Percentiles rank a stretch among this genome's conserved stretches.
These are phyloP conservation scores for Globisporangium camurandrum DNA, from an alignment of 352 stramenopile genomes.

Conservation along the genomic window DNA sequence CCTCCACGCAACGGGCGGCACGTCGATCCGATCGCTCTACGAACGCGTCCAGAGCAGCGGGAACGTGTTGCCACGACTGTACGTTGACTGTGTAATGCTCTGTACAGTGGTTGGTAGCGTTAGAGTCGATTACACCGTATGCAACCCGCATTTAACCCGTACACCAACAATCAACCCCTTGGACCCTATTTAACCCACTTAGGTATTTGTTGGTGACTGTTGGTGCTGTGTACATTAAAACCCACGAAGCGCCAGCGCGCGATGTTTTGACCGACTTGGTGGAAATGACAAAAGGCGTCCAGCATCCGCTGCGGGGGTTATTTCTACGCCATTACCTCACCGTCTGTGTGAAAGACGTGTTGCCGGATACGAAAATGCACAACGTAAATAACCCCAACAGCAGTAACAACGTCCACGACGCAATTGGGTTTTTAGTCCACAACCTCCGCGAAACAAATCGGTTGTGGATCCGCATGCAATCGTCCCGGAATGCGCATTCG, in stretches of 20 bases:
- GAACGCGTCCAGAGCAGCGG: conserved; percentile 93
- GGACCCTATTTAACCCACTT: neutral
- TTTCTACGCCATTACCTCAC: conserved; percentile 98
- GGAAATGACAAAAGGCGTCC: conserved; percentile 98
- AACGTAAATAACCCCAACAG: conserved; percentile 69
- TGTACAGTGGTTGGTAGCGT: no score
- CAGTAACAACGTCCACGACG: conserved; percentile 86
- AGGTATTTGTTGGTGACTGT: conserved; percentile 95
- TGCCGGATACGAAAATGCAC: conserved; percentile 81
- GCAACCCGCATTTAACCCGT: neutral
- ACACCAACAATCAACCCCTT: no score
- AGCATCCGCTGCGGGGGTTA: conserved; percentile 96
- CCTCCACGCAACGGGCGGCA: conserved; percentile 62
- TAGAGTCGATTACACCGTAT: neutral
- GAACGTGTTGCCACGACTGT: conserved; percentile 93
- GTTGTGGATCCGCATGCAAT: conserved; percentile 99
- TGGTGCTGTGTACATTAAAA: conserved; percentile 93
- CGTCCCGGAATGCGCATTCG: conserved; percentile 66
- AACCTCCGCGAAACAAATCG: conserved; percentile 98
- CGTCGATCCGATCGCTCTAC: conserved; percentile 91
- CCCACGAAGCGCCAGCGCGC: conserved; percentile 51
- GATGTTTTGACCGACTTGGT: conserved; percentile 97
- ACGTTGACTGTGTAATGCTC: conserved; percentile 5
- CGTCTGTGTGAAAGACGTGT: conserved; percentile 88
- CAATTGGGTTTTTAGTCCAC: conserved; percentile 94